Base-by-base conservation (phyloP, 192 early-diverging fungal species). In the Dimargaris cristalligena region DNA sequence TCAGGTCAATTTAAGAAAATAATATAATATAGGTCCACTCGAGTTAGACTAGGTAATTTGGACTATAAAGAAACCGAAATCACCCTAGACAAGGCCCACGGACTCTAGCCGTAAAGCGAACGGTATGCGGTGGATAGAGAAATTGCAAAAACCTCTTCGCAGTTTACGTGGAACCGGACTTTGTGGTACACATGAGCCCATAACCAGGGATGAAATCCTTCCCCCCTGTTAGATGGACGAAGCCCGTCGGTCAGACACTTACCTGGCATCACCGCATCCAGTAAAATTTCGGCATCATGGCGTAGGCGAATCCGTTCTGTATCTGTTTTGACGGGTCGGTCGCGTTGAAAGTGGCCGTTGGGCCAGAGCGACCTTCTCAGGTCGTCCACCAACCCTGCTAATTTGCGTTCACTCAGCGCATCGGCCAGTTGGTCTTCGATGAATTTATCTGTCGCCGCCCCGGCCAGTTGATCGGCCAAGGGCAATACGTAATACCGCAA, bases 351-450 rank as follows among this genome's bases (percentile, higher is more conserved):
- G 18, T 52, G 51, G 22, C 51, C 51, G 23, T 52, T n/a, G n/a
- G 51, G 51, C 51, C 51, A 52, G 23, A 52, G 51, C 23, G 51
- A n/a, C 51, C 9, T n/a, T 6, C 51, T n/a, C 29, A 52, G 29
- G 14, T 18, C 29, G 29, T 52, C 51, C 4, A 52, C 29, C 22
- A 26, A 28, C 4, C 9, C 2, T 22, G 51, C 51, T 28, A 52
- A 14, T 18, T 28, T 1, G 14, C 29, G 23, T 3, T 2, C 22
- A 16, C 29, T 16, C 3, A 52, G 29, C 14, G 16, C 23, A 25
- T 28, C 51, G 16, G 18, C n/a, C 46, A 47, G n/a, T 25, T 47
- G 20, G 6, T 18, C 6, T 18, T 47, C n/a, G 20, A 52, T 28
- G 14, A 16, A 52, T 28, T 28, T n/a, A 2, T 52, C 51, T 3